Evolutionary conservation across 352 stramenopile genomes (phyloP), one percentile per base, ranked within the genome.

Genomic region (Phytophthora pistaciae): DNA sequence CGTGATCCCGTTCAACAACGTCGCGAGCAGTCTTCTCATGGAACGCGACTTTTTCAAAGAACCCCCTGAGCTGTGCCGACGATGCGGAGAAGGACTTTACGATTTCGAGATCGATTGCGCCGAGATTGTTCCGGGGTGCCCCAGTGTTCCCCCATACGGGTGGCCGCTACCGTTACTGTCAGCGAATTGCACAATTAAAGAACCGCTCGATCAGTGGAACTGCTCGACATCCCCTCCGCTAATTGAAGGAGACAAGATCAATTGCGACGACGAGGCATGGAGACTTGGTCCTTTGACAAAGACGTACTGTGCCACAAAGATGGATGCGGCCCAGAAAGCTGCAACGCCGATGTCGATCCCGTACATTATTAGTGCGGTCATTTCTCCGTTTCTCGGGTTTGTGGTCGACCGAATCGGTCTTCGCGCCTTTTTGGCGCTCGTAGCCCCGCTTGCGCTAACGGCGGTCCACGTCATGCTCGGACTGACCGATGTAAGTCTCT

Each of bases 1-100:
- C 61, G 91, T 99, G 10, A 90, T 98, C 20, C 95, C 95, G 25
- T 99, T 98, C 67, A 99, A 98, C 72, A 98, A 94, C 70, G 91
- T 99, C 38, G 93, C 94, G 2, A 95, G 85, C 66, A 96, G 90
- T 60, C 81, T 98, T 40, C 72, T 98, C 11, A 95, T 98, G 77
- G 93, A 98, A 54, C 81, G 93, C 23, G 91, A 98, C 64, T 98
- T 93, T 50, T 94, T 92, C 74, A 91, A 92, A 50, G 72, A 85
- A 25, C 88, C 87, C 0, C 82, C 88, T 5, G 20, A 54, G 14
- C 50, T 58, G 29, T 96, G 88, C 31, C 61, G 54, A 29, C 74
- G 87, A 29, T 96, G 88, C 54, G 85, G 84, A 38, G 60, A 83
- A 20, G 87, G 85, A 10, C 72, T 80, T 9, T 94, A 96, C 65